Percentiles rank a stretch among this genome's conserved stretches.
Conservation (phyloP, 2,329 filamentous ascomycete species). For the Trichoderma koningiopsis region DNA sequence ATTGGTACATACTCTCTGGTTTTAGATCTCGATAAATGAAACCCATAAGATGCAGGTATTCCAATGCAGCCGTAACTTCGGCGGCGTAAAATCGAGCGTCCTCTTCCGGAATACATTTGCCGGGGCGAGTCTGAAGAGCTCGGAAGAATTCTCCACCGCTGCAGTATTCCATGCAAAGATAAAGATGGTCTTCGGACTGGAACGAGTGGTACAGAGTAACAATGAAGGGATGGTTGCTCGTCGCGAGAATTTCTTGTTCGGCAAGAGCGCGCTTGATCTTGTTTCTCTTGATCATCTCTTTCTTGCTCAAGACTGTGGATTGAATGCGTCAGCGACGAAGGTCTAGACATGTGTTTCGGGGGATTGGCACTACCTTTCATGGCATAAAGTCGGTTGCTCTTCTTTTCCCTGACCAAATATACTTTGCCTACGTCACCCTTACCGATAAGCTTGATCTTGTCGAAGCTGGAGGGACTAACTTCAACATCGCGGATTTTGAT, state of each 20-base stretch:
- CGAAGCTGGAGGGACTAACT: slow-evolving; percentile 91
- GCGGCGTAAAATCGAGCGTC: slow-evolving; percentile 96
- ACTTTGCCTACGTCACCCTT: slow-evolving; percentile 99
- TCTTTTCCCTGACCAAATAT: slow-evolving; percentile 96
- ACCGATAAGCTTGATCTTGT: slow-evolving; percentile 99
- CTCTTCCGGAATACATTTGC: slow-evolving; percentile 96
- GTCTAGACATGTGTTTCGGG: not conserved
- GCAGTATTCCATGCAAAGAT: slow-evolving; percentile 99
- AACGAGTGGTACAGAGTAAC: slow-evolving; percentile 98
- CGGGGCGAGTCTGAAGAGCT: slow-evolving; percentile 91
- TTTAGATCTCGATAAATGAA: slow-evolving; percentile 99
- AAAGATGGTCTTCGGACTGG: slow-evolving; percentile 97
- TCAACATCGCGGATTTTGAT: slow-evolving; percentile 98
- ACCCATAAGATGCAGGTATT: slow-evolving; percentile 97
- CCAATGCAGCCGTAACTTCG: slow-evolving; percentile 92
- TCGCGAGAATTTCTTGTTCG: slow-evolving; percentile 96
- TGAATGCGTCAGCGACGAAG: not conserved
- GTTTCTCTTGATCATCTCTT: slow-evolving; percentile 99
- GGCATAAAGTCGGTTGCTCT: slow-evolving; percentile 90
- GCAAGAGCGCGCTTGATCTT: slow-evolving; percentile 98
- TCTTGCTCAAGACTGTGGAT: slow-evolving; percentile 85
- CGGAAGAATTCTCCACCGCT: slow-evolving; percentile 98
- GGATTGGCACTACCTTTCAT: slow-evolving; percentile 79
- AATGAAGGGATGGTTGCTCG: slow-evolving; percentile 98
- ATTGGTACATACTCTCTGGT: slow-evolving; percentile 77